Evolutionary conservation across 345 rosid species (phyloP), one percentile per base, ranked within the genome.

Genomic region (Citropsis articulata): DNA sequence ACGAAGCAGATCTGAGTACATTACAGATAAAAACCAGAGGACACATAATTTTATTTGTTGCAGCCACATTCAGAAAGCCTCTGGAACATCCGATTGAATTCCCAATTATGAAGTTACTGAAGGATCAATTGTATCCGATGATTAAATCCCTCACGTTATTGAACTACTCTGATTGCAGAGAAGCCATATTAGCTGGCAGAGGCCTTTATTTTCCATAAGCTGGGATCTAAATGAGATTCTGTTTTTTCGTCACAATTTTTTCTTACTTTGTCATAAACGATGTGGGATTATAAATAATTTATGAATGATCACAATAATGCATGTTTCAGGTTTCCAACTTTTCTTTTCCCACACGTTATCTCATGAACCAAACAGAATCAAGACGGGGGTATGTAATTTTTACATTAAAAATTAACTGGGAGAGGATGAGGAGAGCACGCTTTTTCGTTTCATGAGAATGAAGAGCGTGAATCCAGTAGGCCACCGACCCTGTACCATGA

Each of bases 181-280:
- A 66, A 40, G 70, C 66, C 69, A 79, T 63, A 33, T 61, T 62
- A 66, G 70, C 9, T 18, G 79, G 75, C 66, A 77, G 56, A 38
- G 66, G 72, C 81, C 72, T 61, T 80, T 55, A 24, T 72, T 57
- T 50, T 79, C 53, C 18, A 35, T 18, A 64, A 40, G 19, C 77
- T 60, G 35, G 57, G 63, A 24, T 75, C 78, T 30, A 56, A 63
- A 71, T 36, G 69, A 36, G 68, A 38, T 24, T 50, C 38, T 19
- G 27, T 53, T 22, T 69, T 5, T 72, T 85, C 71, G 60, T 73
- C 60, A 76, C 93, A 91, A 5, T 72, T 59, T 75, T 79, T 71
- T 68, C 61, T 73, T 48, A 83, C 71, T 76, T 84, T 48, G 57
- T 95, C 95, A 73, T 33, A 5, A 33, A 33, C 35, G 5, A 35